A percentile compares a stretch with the other conserved stretches of the same genome.
These are phyloP conservation scores for Zychaea mexicana DNA, from an alignment of 371 early-diverging fungal species.

Conservation along the genomic window DNA sequence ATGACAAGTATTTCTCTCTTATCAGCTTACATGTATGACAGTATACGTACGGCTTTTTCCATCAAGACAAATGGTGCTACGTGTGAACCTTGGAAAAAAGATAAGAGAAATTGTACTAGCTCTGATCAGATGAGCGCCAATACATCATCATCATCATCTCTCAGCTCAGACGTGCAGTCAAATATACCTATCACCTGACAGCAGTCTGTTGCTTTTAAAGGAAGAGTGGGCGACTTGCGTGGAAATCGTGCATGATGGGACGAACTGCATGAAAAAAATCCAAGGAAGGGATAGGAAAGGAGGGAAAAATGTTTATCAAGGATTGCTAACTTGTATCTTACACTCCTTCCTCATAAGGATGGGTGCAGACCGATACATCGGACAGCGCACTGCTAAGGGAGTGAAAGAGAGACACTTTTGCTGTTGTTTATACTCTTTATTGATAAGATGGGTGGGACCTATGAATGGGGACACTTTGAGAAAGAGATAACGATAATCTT, in stretches of 20 bases:
- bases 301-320: background rate
- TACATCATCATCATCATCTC: background rate
- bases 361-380: background rate
- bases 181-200: background rate
- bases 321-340: background rate
- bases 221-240: too few species aligned
- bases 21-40: slow-evolving; percentile 2
- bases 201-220: too few species aligned
- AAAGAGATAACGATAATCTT: slow-evolving; percentile 4
- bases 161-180: too few species aligned
- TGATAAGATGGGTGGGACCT: background rate
- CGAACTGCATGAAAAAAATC: background rate
- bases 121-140: background rate
- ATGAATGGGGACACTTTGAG: background rate
- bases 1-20: background rate
- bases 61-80: slow-evolving; percentile 1
- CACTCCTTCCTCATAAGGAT: background rate
- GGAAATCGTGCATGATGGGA: background rate
- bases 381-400: background rate
- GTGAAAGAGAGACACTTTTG: background rate
- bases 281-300: background rate
- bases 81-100: background rate
- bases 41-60: background rate
- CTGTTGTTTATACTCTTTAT: background rate
- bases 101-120: background rate